phyloP scores from a whole-genome alignment of 2,329 filamentous ascomycete genomes.

The Hypoxylon sp. region DNA sequence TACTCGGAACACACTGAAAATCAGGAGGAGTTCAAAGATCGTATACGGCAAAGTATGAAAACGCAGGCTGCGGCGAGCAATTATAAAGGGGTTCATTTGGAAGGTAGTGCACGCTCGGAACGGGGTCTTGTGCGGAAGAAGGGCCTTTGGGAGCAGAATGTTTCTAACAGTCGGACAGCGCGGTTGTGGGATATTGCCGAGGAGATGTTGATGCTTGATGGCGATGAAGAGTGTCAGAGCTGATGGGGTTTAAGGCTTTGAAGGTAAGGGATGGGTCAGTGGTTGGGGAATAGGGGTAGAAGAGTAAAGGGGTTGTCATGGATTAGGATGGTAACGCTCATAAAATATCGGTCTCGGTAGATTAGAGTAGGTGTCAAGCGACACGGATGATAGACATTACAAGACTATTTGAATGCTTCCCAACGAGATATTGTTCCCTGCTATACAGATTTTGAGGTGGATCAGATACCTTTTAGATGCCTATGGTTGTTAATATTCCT shows the following conservation, averaged over 20 bases:
- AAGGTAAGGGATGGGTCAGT: background rate
- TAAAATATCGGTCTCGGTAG: conserved; percentile 10
- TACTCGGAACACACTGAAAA: conserved; percentile 37
- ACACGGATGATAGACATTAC: conserved; percentile 14
- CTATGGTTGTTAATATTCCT: too few species aligned
- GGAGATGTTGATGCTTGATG: conserved; percentile 36
- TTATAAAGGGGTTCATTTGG: conserved; percentile 8
- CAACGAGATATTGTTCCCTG: background rate
- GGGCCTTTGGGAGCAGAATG: conserved; percentile 7
- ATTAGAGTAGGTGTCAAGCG: conserved; percentile 12
- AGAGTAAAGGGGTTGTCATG: conserved; percentile 2
- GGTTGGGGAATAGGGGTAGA: background rate
- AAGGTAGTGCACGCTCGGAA: conserved; percentile 2
- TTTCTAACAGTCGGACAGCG: conserved; percentile 13
- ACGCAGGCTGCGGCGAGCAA: background rate
- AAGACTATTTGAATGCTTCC: background rate
- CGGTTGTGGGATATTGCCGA: conserved; percentile 43
- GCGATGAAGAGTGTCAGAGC: background rate
- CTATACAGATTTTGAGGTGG: background rate
- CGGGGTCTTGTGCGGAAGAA: background rate
- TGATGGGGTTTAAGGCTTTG: background rate
- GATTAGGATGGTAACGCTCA: conserved; percentile 18
- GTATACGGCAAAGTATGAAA: conserved; percentile 28
- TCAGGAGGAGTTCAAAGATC: conserved; percentile 28
- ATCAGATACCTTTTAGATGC: background rate